Evolutionary conservation across 2,329 filamentous ascomycete species (phyloP).

Genomic region (Podosphaera xanthii): DNA sequence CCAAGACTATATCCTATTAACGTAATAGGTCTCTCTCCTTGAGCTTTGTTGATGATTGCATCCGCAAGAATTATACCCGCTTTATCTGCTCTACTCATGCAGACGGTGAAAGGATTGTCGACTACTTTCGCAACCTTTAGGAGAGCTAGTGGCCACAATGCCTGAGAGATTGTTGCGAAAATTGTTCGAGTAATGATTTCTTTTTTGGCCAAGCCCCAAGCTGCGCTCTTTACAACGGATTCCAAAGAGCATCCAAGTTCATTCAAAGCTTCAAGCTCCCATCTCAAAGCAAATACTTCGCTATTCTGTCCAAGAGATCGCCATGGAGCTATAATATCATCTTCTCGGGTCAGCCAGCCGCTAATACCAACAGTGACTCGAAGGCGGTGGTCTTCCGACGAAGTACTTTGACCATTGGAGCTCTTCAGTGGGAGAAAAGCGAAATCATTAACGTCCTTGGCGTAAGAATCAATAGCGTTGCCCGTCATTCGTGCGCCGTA

Average conservation of each 20-base stretch:
- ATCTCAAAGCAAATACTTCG: conserved; percentile 66
- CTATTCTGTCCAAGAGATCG: conserved; percentile 44
- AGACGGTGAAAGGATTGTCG: conserved; percentile 65
- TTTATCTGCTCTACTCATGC: conserved; percentile 56
- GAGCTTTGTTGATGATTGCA: conserved; percentile 57
- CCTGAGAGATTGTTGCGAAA: conserved; percentile 41
- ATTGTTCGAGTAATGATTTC: conserved; percentile 40
- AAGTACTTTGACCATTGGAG: conserved; percentile 21
- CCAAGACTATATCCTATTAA: conserved; percentile 66
- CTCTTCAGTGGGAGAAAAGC: conserved; percentile 55
- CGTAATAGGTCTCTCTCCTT: conserved; percentile 62
- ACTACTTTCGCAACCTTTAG: conserved; percentile 43
- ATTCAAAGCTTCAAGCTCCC: conserved; percentile 56
- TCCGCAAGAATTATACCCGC: conserved; percentile 62
- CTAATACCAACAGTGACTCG: conserved; percentile 65
- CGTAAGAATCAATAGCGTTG: conserved; percentile 74
- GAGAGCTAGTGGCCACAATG: conserved; percentile 46
- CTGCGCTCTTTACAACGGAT: conserved; percentile 52
- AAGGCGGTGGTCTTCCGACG: conserved; percentile 40
- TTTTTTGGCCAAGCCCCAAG: conserved; percentile 52
- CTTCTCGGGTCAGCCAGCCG: conserved; percentile 54
- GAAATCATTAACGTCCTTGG: conserved; percentile 72
- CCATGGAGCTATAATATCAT: conserved; percentile 62
- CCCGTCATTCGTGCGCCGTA: conserved; percentile 65
- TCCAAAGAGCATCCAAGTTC: conserved; percentile 61